Evolutionary conservation across 192 early-diverging fungal genomes (phyloP).

Genomic region (Backusella circina): DNA sequence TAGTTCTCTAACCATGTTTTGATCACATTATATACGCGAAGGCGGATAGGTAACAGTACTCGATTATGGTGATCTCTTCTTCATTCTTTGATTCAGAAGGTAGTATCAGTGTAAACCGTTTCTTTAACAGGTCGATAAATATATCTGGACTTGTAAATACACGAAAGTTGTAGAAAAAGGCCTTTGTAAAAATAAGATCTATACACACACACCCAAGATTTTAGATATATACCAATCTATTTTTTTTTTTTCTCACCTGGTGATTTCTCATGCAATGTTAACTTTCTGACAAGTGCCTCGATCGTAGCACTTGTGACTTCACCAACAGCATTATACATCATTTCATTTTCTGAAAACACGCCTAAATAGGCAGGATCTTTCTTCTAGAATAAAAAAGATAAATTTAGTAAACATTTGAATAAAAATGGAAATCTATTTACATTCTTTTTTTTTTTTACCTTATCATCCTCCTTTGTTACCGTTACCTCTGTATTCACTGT

Average conservation of each 20-base stretch:
- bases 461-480: neutral
- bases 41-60: conserved; percentile 52
- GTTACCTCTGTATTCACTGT: neutral
- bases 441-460: neutral
- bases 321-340: conserved; percentile 54
- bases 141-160: conserved; percentile 70
- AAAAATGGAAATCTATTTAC: neutral
- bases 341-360: neutral
- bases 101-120: conserved; percentile 63
- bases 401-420: neutral
- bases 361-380: neutral
- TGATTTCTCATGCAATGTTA: conserved; percentile 63
- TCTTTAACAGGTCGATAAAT: conserved; percentile 58
- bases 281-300: conserved; percentile 62
- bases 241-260: conserved; percentile 18
- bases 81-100: neutral
- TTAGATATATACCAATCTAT: neutral
- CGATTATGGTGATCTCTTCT: conserved; percentile 39
- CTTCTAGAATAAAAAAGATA: neutral
- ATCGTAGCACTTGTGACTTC: conserved; percentile 70
- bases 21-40: conserved; percentile 74
- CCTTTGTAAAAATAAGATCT: conserved; percentile 58
- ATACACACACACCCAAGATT: neutral
- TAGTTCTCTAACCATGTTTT: conserved; percentile 82
- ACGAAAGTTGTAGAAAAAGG: conserved; percentile 87